phyloP scores from a whole-genome alignment of 176 grass and related monocot genomes.

The Dactylis glomerata region DNA sequence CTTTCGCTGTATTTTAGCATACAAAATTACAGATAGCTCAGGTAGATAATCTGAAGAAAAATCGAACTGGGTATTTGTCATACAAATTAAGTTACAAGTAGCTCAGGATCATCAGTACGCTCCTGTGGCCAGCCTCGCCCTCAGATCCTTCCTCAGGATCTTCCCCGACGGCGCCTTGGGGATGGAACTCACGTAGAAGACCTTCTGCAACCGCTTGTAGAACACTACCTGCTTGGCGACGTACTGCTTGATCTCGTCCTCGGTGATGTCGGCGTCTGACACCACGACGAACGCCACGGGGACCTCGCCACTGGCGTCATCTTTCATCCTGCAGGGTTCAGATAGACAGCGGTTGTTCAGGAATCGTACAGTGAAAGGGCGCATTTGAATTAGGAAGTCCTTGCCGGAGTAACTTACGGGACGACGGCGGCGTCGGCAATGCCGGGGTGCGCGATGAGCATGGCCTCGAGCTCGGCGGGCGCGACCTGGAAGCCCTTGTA shows the following conservation, averaged over 20 bases:
- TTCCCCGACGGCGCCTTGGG: constrained; percentile 87
- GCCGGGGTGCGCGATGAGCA: constrained; percentile 61
- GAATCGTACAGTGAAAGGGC: neutral
- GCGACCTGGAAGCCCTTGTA: constrained; percentile 91
- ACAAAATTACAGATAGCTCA: neutral
- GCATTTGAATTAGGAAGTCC: neutral
- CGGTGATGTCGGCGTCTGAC: constrained; percentile 37
- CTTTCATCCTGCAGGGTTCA: constrained; percentile 50
- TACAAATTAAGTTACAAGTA: neutral
- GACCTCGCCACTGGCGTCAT: constrained; percentile 69
- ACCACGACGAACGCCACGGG: constrained; percentile 73
- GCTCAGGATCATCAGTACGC: constrained; percentile 11
- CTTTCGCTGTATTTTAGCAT: neutral
- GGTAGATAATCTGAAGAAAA: neutral
- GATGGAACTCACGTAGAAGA: constrained; percentile 66
- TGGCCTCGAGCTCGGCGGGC: constrained; percentile 81
- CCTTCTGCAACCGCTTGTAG: constrained; percentile 79
- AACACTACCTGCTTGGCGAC: constrained; percentile 76
- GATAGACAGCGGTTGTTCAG: neutral
- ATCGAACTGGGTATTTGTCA: neutral
- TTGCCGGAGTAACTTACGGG: constrained; percentile 36
- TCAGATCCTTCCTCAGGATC: constrained; percentile 83
- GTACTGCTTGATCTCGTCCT: constrained; percentile 88
- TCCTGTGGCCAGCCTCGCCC: constrained; percentile 53
- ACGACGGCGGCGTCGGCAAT: constrained; percentile 77